These are phyloP conservation scores for Chaetothyriales sp. DNA, from an alignment of 2,329 filamentous ascomycete genomes.

Conservation along the genomic window DNA sequence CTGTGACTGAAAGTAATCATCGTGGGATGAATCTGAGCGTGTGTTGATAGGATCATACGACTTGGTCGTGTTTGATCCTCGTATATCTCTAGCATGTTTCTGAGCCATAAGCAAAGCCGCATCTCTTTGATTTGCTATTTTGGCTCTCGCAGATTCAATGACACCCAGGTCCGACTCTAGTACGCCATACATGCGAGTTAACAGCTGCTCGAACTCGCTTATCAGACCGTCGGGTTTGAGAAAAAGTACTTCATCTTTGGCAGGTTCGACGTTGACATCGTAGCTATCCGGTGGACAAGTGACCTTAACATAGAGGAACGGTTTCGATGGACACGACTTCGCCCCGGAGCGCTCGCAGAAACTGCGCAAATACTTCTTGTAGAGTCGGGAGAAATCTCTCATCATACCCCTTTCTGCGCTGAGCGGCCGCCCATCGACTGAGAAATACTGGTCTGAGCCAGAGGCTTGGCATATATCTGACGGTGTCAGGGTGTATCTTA, in stretches of 20 bases:
- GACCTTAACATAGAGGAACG: conserved; percentile 44
- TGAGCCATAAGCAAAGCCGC: conserved; percentile 6
- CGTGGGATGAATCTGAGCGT: conserved; percentile 1
- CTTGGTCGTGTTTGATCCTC: neutral
- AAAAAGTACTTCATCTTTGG: conserved; percentile 51
- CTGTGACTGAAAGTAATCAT: neutral
- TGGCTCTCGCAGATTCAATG: too few relatives aligned
- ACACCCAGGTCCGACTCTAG: neutral
- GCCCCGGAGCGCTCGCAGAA: neutral
- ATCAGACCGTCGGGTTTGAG: conserved; percentile 34
- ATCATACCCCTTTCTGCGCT: conserved; percentile 36
- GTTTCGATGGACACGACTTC: conserved; percentile 27
- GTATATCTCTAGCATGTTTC: neutral
- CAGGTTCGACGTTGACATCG: conserved; percentile 50
- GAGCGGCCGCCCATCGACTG: conserved; percentile 45
- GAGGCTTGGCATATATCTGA: conserved; percentile 26
- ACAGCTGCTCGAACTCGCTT: conserved; percentile 30
- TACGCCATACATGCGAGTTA: conserved; percentile 26
- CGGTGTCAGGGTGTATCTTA: conserved; percentile 13
- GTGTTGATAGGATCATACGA: conserved; percentile 4
- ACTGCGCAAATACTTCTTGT: conserved; percentile 36
- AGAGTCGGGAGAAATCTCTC: conserved; percentile 39
- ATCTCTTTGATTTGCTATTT: neutral
- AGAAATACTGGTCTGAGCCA: conserved; percentile 37
- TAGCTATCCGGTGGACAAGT: conserved; percentile 41